Base-by-base conservation (phyloP, 129 eudicot genomes). In the Apium graveolens region DNA sequence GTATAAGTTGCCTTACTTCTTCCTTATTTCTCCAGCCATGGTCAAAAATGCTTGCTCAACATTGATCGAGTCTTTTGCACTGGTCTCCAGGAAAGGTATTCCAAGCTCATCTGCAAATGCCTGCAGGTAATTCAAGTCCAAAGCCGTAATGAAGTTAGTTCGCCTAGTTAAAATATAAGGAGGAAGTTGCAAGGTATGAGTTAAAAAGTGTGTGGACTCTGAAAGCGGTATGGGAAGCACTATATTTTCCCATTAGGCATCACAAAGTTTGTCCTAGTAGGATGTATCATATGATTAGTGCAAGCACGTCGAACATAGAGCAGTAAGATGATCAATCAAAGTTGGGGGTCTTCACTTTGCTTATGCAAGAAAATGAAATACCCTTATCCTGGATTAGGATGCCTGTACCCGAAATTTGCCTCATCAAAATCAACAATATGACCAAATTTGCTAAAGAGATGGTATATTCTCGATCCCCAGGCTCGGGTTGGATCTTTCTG, bases 21-120 rank as follows among this genome's bases (percentile, higher is more conserved):
- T 91, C 97, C 91, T 89, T 34, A 94, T 94, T 88, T 91, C 98
- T 32, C 85, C 93, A 78, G 98, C 98, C 98, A 94, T 94, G 73
- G 98, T 94, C 83, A 94, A 84, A 89, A 94, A 94, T 85, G 98
- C 91, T 78, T 94, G 96, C 86, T 94, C 98, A 81, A 94, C 98
- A 57, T 94, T 94, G 32, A 94, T 90, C 0, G 98, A 81, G 80
- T 94, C 98, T 87, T 94, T 94, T 69, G 98, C 98, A 84, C 98
- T 94, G 49, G 98, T 94, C 86, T 94, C 97, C 5, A 94, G 98
- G 80, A 94, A 94, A 70, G 98, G 98, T 81, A 94, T 94, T 31
- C 98, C 98, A 49, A 91, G 97, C 87, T 94, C 98, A 84, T 94
- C 98, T 11, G 98, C 98, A 87, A 94, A 89, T 76, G 98, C 97